phyloP scores from a whole-genome alignment of 306 rosid species.

The Pyrus pyrifolia region DNA sequence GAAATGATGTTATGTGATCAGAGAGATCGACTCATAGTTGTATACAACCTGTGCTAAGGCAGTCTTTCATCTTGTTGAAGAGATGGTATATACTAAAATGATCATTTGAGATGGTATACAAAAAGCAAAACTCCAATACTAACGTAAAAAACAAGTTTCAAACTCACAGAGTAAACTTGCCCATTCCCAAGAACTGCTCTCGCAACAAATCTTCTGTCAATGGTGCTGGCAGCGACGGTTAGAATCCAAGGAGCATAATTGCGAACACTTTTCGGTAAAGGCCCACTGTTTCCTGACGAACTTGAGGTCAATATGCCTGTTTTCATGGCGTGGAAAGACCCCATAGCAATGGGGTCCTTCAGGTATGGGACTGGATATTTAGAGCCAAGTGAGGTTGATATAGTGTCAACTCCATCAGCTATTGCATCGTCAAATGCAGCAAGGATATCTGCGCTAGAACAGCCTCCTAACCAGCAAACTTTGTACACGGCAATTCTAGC shows the following conservation, averaged over 20 bases:
- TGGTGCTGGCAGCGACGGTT: neutral
- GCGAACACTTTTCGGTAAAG: neutral
- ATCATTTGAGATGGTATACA: neutral
- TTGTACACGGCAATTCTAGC: neutral
- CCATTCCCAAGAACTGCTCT: constrained; percentile 4
- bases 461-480: neutral
- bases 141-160: neutral
- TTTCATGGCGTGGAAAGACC: constrained; percentile 2
- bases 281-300: neutral
- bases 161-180: neutral
- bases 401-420: neutral
- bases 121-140: neutral
- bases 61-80: too few relatives aligned
- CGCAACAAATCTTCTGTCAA: neutral
- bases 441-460: neutral
- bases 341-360: neutral
- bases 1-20: too few relatives aligned
- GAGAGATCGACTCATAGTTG: too few relatives aligned
- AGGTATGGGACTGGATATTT: neutral
- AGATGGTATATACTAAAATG: neutral
- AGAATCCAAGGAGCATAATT: neutral
- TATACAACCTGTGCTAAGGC: too few relatives aligned
- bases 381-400: neutral
- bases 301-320: neutral
- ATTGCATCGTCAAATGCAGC: constrained; percentile 1